Conservation (phyloP, 2,329 filamentous ascomycete genomes). For the Hymenoscyphus repandus region DNA sequence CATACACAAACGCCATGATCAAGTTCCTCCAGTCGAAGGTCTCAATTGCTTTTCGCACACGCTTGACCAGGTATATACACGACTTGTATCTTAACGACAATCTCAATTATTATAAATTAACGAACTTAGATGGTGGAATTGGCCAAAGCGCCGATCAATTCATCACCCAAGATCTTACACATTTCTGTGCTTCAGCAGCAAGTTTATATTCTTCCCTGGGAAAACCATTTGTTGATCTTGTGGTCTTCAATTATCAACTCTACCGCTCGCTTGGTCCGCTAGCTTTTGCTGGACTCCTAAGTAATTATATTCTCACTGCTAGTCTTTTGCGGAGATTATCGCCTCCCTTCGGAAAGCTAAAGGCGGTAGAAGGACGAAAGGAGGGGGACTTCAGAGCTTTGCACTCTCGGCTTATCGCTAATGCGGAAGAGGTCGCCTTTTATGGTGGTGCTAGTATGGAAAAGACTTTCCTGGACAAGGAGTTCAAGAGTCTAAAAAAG, state of each 20-base stretch:
- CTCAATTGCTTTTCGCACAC: constrained; percentile 93
- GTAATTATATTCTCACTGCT: constrained; percentile 92
- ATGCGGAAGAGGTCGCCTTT: constrained; percentile 96
- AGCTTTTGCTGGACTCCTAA: constrained; percentile 77
- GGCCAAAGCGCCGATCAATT: constrained; percentile 92
- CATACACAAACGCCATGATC: constrained; percentile 98
- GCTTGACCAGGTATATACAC: constrained; percentile 93
- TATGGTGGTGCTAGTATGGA: constrained; percentile 96
- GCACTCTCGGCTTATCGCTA: constrained; percentile 88
- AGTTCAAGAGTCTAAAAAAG: constrained; percentile 85
- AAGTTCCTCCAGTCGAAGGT: constrained; percentile 98
- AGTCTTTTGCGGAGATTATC: constrained; percentile 83
- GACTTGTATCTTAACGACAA: constrained; percentile 94
- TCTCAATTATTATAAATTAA: constrained; percentile 92
- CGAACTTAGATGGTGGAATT: constrained; percentile 87
- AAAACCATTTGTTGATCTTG: constrained; percentile 96
- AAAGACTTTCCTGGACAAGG: constrained; percentile 83
- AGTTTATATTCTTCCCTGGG: constrained; percentile 92
- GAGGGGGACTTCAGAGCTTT: constrained; percentile 93
- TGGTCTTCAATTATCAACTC: constrained; percentile 97
- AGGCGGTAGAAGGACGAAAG: constrained; percentile 89
- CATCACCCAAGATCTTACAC: constrained; percentile 92
- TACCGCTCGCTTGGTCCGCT: constrained; percentile 86
- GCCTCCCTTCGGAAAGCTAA: constrained; percentile 93
- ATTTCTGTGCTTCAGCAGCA: constrained; percentile 90